Conservation (phyloP, 2,329 filamentous ascomycete species). For the Huntiella abstrusa region DNA sequence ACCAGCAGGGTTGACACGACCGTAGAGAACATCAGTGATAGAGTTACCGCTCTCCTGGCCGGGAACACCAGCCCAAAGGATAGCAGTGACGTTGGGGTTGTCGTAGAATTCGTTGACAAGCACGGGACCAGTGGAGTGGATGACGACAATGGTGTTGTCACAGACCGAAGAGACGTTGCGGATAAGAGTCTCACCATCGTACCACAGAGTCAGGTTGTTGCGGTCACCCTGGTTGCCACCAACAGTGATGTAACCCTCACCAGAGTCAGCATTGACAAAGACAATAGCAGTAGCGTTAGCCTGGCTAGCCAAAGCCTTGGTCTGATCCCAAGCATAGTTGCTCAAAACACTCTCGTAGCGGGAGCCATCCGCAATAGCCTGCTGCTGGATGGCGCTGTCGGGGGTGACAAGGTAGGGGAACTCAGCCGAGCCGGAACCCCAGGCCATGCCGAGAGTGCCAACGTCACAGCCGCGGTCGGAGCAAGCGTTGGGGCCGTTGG, state of each 20-base stretch:
- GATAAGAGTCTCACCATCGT: slow-evolving; percentile 61
- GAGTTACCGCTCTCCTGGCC: slow-evolving; percentile 71
- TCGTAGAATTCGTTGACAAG: slow-evolving; percentile 57
- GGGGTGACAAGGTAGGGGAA: slow-evolving; percentile 64
- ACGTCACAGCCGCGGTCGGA: slow-evolving; percentile 41
- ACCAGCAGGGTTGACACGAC: slow-evolving; percentile 55
- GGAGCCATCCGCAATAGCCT: slow-evolving; percentile 39
- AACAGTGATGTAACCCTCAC: slow-evolving; percentile 70
- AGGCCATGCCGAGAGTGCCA: slow-evolving; percentile 54
- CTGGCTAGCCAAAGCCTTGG: slow-evolving; percentile 39
- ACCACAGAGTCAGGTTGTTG: slow-evolving; percentile 83
- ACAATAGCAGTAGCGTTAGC: slow-evolving; percentile 57
- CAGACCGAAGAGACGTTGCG: slow-evolving; percentile 58
- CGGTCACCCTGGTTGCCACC: slow-evolving; percentile 77
- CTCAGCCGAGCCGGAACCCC: slow-evolving; percentile 57
- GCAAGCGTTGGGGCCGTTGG: slow-evolving; percentile 63
- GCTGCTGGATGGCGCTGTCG: slow-evolving; percentile 46
- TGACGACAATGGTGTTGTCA: slow-evolving; percentile 80
- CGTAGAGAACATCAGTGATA: slow-evolving; percentile 68
- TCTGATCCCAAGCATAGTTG: slow-evolving; percentile 43
- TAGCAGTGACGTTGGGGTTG: slow-evolving; percentile 63
- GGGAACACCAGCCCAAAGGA: slow-evolving; percentile 64
- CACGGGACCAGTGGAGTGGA: slow-evolving; percentile 71
- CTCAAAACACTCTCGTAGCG: slow-evolving; percentile 48
- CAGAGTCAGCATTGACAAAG: slow-evolving; percentile 73